Base-by-base conservation (phyloP, 768 basidiomycete genomes). In the Phlebiopsis gigantea region DNA sequence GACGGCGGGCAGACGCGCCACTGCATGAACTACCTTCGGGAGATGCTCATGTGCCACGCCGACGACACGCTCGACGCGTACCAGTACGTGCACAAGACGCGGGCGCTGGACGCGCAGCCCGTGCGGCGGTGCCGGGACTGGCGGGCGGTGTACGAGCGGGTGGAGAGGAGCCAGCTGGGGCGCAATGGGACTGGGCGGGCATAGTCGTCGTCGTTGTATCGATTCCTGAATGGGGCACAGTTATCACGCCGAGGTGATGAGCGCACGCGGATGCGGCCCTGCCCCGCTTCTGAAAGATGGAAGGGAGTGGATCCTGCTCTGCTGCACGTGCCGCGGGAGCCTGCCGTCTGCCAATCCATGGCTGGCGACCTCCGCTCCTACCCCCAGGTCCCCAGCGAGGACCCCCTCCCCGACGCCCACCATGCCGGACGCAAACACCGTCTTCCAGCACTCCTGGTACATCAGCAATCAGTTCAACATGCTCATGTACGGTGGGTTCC, bases 11-110 rank as follows among this genome's bases (percentile, higher is more conserved):
- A 25, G 49, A 24, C 61, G 43, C 59, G 66, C 9, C 74, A 77
- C 31, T 76, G 74, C 46, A 56, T 77, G 60, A 77, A 76, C 55
- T 76, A 77, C 30, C 57, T 77, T 17, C 62, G 70, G 3, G 72
- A 76, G 66, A 70, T 69, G 66, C 54, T 75, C 0, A 60, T 72
- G 26, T 77, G 75, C 42, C 67, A 68, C 0, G 68, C 66, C 3
- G 69, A 75, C 53, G 65, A 67, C 24, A 63, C 68, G 25, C 30
- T 76, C 51, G 70, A 72, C 51, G 34, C 65, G 43, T 66, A 60
- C 55, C 56, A 53, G 47, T 60, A 61, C 49, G 30, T 57, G 25
- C 52, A 61, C 28, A 26, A 53, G 15, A 44, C n/a, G 9, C 46
- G 9, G 41, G 61, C 26, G 42, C 28, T 39, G 46, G 61, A 57